Evolutionary conservation across 495 filamentous ascomycete species (phyloP), one percentile per base, ranked within the genome.

Genomic region (Penicillium paxilli): DNA sequence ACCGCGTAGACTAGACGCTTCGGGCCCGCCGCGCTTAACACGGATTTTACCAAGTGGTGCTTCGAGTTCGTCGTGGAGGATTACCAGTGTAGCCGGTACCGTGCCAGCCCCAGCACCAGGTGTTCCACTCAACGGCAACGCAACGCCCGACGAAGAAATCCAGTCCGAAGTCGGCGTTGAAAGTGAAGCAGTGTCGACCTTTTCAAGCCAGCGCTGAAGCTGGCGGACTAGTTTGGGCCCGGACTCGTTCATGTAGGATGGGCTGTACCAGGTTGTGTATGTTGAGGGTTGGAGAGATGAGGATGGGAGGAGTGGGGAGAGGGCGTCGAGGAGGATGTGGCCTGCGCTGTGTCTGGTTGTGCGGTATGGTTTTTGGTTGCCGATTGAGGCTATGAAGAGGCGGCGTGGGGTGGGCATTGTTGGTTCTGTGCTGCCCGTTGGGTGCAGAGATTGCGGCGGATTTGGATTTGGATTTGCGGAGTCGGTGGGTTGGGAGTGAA

Each of bases 21-120:
- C 69, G 5, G 73, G 62, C 20, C 81, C 81, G 2, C 78, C 82
- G 42, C 65, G 75, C 58, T 68, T 83, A 33, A 88, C 70, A 35
- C 76, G 86, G 5, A 95, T 74, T 32, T 78, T 80, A 1, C 90
- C 90, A 10, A 90, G 58, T 21, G 76, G 70, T 40, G 78, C 76
- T 64, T 96, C 91, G 8, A 96, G 69, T 63, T 96, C 91, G 62
- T 96, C 91, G 70, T 96, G 90, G 23, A 96, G 72, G 2, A 96
- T 70, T 3, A 95, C 82, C 14, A 96, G 71, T 0, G 75, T 75
- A 21, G 77, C 54, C 0, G 64, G 58, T n/a, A n/a, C n/a, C 44
- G 11, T 46, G 14, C 23, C 23, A 4, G 2, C 44, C 2, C 52
- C 35, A 24, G 22, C 17, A 17, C 28, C 10, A 6, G 50, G n/a